These are phyloP conservation scores for Combretum micranthum DNA, from an alignment of 345 rosid genomes.

Conservation along the genomic window DNA sequence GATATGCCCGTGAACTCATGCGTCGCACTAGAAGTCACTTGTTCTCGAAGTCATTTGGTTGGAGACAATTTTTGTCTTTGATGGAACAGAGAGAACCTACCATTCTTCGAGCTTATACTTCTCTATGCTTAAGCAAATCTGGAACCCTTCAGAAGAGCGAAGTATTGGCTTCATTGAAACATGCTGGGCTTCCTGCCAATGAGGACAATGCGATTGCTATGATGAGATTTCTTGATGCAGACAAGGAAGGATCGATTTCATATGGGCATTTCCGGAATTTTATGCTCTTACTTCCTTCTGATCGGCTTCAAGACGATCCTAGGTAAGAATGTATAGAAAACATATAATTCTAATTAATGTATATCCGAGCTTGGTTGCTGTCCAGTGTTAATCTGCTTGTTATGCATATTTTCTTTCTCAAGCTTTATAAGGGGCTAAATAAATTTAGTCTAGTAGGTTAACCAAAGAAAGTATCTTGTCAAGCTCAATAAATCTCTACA, in stretches of 20 bases:
- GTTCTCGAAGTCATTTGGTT: constrained; percentile 89
- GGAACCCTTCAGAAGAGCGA: constrained; percentile 97
- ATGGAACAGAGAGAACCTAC: constrained; percentile 99
- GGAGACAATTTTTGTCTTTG: constrained; percentile 95
- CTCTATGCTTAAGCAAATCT: constrained; percentile 85
- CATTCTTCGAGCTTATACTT: constrained; percentile 94
- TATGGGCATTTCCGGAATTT: constrained; percentile 96
- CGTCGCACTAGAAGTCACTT: constrained; percentile 75
- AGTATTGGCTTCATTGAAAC: constrained; percentile 77
- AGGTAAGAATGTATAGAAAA: constrained; percentile 40
- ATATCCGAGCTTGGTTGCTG: neutral
- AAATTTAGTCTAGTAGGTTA: no score
- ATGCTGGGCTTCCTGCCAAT: constrained; percentile 93
- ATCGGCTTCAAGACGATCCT: constrained; percentile 91
- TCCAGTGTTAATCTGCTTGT: constrained; percentile 3
- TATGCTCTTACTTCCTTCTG: constrained; percentile 93
- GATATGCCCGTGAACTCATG: constrained; percentile 89
- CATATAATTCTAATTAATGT: neutral
- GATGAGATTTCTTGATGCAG: constrained; percentile 92
- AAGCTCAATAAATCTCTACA: neutral
- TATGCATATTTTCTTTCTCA: no score
- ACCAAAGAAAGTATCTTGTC: no score
- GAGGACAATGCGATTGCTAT: constrained; percentile 94
- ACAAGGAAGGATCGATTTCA: constrained; percentile 84
- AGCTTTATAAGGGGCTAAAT: no score